Evolutionary conservation across 2,329 filamentous ascomycete species (phyloP).

Genomic region (Botrytis paeoniae): DNA sequence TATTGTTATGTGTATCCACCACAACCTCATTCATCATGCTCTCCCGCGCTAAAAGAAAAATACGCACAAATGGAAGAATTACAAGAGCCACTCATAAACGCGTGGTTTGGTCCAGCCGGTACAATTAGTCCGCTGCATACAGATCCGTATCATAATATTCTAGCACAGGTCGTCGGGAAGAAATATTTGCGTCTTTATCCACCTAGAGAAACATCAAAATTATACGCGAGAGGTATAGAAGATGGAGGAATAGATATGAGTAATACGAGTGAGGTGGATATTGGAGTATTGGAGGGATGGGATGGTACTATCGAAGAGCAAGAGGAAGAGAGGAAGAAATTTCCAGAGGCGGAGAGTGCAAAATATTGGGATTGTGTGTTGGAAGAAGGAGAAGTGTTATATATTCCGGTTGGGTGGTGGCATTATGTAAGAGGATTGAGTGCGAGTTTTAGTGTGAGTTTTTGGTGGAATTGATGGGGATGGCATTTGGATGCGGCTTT

Average conservation of each 20-base stretch:
- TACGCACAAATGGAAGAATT: slow-evolving; percentile 43
- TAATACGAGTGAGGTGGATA: slow-evolving; percentile 80
- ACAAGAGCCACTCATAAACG: slow-evolving; percentile 70
- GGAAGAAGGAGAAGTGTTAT: slow-evolving; percentile 76
- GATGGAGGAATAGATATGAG: slow-evolving; percentile 78
- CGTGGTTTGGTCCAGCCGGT: slow-evolving; percentile 84
- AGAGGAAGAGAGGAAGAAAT: slow-evolving; percentile 25
- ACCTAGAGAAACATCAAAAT: slow-evolving; percentile 54
- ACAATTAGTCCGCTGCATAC: slow-evolving; percentile 94
- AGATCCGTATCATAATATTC: slow-evolving; percentile 89
- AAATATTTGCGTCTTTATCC: slow-evolving; percentile 92
- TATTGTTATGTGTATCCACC: slow-evolving; percentile 75
- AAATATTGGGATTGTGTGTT: slow-evolving; percentile 68
- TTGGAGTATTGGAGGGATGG: slow-evolving; percentile 66
- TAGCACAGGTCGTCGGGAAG: slow-evolving; percentile 81
- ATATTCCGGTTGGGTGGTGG: slow-evolving; percentile 96
- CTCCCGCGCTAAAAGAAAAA: slow-evolving; percentile 40
- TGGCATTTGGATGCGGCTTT: not conserved
- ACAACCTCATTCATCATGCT: slow-evolving; percentile 47
- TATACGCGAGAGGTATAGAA: slow-evolving; percentile 63
- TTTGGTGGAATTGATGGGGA: slow-evolving; percentile 73
- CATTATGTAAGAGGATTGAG: slow-evolving; percentile 88
- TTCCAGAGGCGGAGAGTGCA: slow-evolving; percentile 27
- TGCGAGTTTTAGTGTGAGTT: slow-evolving; percentile 90
- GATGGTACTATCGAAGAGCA: slow-evolving; percentile 40